A percentile compares a stretch with the other conserved stretches of the same genome.
Conservation (phyloP, 768 basidiomycete species). For the Collybia sp. region DNA sequence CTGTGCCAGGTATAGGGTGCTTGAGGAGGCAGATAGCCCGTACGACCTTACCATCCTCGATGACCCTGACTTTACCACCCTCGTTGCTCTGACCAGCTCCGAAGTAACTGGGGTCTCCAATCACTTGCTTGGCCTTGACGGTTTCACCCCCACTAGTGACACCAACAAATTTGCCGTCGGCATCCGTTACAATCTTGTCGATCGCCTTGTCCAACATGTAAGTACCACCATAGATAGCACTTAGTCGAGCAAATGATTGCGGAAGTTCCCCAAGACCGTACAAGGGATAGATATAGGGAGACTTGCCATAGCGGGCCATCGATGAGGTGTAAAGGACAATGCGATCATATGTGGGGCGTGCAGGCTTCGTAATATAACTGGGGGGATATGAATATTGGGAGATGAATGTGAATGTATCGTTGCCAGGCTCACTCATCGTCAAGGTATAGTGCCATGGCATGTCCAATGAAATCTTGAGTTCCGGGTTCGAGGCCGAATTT, state of each 20-base stretch:
- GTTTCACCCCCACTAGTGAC: conserved; percentile 88
- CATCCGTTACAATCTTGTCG: conserved; percentile 84
- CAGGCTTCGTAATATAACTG: conserved; percentile 92
- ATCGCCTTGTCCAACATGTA: conserved; percentile 99
- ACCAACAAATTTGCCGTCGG: conserved; percentile 86
- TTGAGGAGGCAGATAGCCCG: conserved; percentile 97
- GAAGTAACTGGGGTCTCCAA: conserved; percentile 98
- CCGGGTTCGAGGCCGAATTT: conserved; percentile 97
- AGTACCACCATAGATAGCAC: conserved; percentile 98
- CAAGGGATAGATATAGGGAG: conserved; percentile 98
- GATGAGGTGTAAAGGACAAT: conserved; percentile 97
- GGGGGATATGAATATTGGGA: conserved; percentile 4
- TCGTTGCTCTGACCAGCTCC: conserved; percentile 62
- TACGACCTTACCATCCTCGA: conserved; percentile 93
- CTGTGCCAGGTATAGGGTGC: conserved; percentile 97
- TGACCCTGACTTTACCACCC: conserved; percentile 77
- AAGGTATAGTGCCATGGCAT: conserved; percentile 97
- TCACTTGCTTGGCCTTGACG: conserved; percentile 95
- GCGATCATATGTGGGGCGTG: conserved; percentile 87
- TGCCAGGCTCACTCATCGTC: conserved; percentile 82
- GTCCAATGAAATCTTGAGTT: conserved; percentile 98
- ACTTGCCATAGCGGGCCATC: conserved; percentile 99
- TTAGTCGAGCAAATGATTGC: conserved; percentile 96
- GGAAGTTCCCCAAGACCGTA: conserved; percentile 99
- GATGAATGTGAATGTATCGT: background rate